Percentiles rank a stretch among this genome's conserved stretches.
Conservation (phyloP, 768 basidiomycete species). For the Mycena capillaripes region DNA sequence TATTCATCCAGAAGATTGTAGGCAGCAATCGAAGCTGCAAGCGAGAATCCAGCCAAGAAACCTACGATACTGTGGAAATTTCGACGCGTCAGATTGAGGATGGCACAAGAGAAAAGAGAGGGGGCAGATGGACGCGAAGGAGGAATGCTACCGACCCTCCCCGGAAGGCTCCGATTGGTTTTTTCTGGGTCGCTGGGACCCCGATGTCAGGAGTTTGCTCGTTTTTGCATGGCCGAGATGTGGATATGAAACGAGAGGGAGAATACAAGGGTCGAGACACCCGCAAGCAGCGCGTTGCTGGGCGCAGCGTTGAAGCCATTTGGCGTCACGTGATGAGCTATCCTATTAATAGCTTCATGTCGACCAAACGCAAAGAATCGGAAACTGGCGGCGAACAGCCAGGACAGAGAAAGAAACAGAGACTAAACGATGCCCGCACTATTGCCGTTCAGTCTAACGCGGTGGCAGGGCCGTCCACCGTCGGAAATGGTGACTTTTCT, state of each 20-base stretch:
- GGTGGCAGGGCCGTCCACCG: conserved; percentile 57
- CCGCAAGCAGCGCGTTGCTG: conserved; percentile 24
- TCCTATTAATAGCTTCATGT: conserved; percentile 39
- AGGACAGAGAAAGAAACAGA: conserved; percentile 79
- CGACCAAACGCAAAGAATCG: conserved; percentile 55
- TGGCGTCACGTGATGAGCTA: not conserved
- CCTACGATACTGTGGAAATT: conserved; percentile 78
- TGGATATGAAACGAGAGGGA: conserved; percentile 57
- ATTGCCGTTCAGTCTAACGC: conserved; percentile 73
- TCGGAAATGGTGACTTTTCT: conserved; percentile 55
- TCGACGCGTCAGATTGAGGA: conserved; percentile 27
- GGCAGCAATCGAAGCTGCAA: conserved; percentile 88
- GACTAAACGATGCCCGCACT: conserved; percentile 71
- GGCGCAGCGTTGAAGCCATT: conserved; percentile 55
- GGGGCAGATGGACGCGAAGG: too few relatives aligned
- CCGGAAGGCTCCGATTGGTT: conserved; percentile 81
- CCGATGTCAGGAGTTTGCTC: conserved; percentile 68
- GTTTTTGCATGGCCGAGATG: conserved; percentile 57
- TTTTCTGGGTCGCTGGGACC: conserved; percentile 69
- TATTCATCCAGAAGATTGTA: conserved; percentile 94
- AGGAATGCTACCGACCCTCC: conserved; percentile 71
- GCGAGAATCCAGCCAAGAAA: conserved; percentile 90
- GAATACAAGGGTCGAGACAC: conserved; percentile 15
- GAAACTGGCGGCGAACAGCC: conserved; percentile 42
- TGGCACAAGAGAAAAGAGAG: not conserved